A percentile compares a stretch with the other conserved stretches of the same genome.
Evolutionary conservation across 768 basidiomycete species (phyloP).

Genomic region (Cystofilobasidium macerans): DNA sequence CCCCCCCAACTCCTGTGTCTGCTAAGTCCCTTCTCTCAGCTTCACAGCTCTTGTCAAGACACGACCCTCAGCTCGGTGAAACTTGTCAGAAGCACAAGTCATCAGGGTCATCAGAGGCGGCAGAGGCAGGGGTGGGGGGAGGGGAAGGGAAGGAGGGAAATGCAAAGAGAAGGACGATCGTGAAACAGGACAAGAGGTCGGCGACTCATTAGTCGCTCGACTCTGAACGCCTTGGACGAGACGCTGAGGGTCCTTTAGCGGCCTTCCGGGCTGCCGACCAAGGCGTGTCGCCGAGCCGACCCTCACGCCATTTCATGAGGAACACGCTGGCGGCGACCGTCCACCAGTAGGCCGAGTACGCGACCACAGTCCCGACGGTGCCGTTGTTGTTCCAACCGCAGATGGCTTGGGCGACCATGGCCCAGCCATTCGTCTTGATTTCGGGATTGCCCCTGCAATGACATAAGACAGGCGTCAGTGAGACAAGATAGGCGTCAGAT

Average conservation of each 20-base stretch:
- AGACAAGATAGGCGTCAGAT: not conserved
- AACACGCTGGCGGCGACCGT: slow-evolving; percentile 1
- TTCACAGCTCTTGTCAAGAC: no score
- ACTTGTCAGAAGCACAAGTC: no score
- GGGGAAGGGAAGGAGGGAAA: not conserved
- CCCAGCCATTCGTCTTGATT: slow-evolving; percentile 26
- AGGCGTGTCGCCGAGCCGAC: not conserved
- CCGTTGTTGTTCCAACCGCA: slow-evolving; percentile 24
- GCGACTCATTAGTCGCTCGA: no score
- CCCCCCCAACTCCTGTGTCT: no score
- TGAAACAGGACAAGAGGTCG: not conserved
- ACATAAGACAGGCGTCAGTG: not conserved
- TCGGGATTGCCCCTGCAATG: not conserved
- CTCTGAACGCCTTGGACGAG: no score
- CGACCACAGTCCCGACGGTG: not conserved
- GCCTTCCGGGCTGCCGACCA: no score
- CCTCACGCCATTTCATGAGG: slow-evolving; percentile 18
- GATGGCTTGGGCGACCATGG: slow-evolving; percentile 22
- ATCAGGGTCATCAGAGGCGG: not conserved
- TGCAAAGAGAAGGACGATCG: no score
- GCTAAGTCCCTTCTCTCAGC: no score
- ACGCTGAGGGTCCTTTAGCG: no score
- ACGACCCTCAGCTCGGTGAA: no score
- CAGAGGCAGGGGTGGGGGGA: not conserved
- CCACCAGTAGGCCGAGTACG: slow-evolving; percentile 18